Percentiles rank a stretch among this genome's conserved stretches.
phyloP scores from a whole-genome alignment of 176 grass and related monocot species.

The Carex littledalei region DNA sequence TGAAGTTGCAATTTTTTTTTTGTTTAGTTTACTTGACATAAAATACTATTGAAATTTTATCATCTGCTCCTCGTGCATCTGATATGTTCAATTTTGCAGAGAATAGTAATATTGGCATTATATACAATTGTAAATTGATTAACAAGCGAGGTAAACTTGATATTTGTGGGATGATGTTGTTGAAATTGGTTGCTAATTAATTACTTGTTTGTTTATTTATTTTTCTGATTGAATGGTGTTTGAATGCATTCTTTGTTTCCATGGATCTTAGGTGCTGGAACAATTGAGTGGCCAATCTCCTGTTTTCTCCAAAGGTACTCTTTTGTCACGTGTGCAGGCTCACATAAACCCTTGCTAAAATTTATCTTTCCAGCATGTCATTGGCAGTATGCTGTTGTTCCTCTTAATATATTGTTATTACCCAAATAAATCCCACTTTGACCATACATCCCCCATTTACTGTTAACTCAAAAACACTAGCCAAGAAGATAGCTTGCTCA shows the following conservation, averaged over 20 bases:
- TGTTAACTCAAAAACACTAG: not conserved
- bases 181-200: not conserved
- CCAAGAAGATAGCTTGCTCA: not conserved
- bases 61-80: not conserved
- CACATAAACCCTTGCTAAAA: not conserved
- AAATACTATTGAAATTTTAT: not conserved
- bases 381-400: not conserved
- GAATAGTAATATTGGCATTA: not conserved
- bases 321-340: not conserved
- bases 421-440: not conserved
- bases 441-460: not conserved
- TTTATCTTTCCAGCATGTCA: not conserved
- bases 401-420: not conserved
- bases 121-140: not conserved
- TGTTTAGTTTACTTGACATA: not conserved
- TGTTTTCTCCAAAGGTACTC: constrained; percentile 75
- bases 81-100: not conserved
- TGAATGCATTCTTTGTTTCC: not conserved
- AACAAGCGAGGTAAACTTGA: not conserved
- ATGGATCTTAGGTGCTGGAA: constrained; percentile 53
- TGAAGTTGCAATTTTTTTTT: not conserved
- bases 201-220: not conserved
- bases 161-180: not conserved
- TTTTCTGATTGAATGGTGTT: not conserved
- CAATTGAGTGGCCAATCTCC: constrained; percentile 76